These are phyloP conservation scores for Emergomyces pasteurianus DNA, from an alignment of 2,329 filamentous ascomycete genomes.

Conservation along the genomic window DNA sequence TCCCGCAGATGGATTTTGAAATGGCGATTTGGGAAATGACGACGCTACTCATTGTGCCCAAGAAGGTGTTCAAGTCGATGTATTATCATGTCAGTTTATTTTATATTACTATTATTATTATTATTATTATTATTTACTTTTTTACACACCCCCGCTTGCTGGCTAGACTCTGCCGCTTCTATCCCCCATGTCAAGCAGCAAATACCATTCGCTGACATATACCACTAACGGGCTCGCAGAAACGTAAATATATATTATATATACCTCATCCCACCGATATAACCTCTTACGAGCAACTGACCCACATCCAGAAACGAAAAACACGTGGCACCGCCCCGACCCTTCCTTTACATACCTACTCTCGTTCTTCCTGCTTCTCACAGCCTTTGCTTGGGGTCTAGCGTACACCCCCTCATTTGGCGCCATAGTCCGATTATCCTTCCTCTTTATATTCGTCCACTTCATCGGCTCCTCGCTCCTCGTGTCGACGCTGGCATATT, in stretches of 20 bases:
- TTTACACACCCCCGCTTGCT: not conserved
- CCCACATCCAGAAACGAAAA: conserved; percentile 47
- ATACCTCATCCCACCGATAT: conserved; percentile 28
- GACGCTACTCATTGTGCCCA: conserved; percentile 53
- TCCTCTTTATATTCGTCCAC: conserved; percentile 43
- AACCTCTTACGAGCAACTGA: conserved; percentile 5
- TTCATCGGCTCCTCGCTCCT: conserved; percentile 50
- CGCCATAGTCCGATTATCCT: conserved; percentile 36
- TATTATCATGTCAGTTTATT: conserved; percentile 50
- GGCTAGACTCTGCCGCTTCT: not conserved
- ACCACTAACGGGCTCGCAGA: not conserved
- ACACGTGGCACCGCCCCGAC: conserved; percentile 57
- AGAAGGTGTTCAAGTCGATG: conserved; percentile 59
- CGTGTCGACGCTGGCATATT: conserved; percentile 51
- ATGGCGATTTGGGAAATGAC: conserved; percentile 65
- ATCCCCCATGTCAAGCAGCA: not conserved
- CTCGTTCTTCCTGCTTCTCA: conserved; percentile 51
- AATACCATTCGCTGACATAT: not conserved
- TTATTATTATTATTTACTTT: not conserved
- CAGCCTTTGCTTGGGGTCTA: conserved; percentile 47
- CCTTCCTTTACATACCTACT: conserved; percentile 59
- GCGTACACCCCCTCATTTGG: conserved; percentile 38
- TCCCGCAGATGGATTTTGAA: conserved; percentile 60
- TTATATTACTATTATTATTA: not conserved
- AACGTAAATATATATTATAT: conserved; percentile 13